Evolutionary conservation across 768 basidiomycete genomes (phyloP).

Genomic region (Leccinum variicolor): DNA sequence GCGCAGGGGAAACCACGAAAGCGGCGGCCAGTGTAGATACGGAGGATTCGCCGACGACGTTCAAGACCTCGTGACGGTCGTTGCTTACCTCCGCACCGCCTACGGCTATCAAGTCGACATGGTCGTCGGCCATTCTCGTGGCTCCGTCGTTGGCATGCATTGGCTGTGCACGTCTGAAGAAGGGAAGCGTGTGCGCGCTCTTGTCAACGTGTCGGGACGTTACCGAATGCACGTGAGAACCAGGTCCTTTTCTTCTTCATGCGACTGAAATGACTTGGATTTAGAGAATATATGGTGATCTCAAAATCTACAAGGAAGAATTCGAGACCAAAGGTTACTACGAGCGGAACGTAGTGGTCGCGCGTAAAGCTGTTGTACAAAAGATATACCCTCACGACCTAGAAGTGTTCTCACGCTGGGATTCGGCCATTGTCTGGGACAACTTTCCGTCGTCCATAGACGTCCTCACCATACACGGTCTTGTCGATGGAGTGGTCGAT

Average conservation of each 20-base stretch:
- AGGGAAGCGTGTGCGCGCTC: constrained; percentile 52
- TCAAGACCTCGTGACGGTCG: constrained; percentile 64
- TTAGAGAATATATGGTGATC: constrained; percentile 30
- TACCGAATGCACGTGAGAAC: constrained; percentile 73
- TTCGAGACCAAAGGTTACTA: constrained; percentile 58
- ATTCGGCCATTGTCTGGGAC: constrained; percentile 66
- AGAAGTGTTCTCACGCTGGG: constrained; percentile 58
- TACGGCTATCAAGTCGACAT: constrained; percentile 70
- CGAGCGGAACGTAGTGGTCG: constrained; percentile 62
- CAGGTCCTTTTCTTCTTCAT: background rate
- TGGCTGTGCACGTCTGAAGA: constrained; percentile 68
- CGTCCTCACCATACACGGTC: constrained; percentile 78
- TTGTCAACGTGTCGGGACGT: constrained; percentile 73
- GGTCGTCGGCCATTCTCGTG: constrained; percentile 77
- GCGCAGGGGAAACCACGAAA: constrained; percentile 73
- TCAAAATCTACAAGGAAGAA: constrained; percentile 41
- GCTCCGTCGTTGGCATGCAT: constrained; percentile 59
- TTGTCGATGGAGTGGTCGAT: constrained; percentile 64
- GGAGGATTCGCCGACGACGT: constrained; percentile 59
- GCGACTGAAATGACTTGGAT: constrained; percentile 1
- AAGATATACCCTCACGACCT: constrained; percentile 59
- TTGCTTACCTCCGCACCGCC: constrained; percentile 51
- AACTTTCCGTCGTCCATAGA: constrained; percentile 59
- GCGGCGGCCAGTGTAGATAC: constrained; percentile 61
- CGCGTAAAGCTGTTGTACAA: constrained; percentile 52